Conservation (phyloP, 2,329 filamentous ascomycete species). For the Hawksworthiomyces lignivorus region DNA sequence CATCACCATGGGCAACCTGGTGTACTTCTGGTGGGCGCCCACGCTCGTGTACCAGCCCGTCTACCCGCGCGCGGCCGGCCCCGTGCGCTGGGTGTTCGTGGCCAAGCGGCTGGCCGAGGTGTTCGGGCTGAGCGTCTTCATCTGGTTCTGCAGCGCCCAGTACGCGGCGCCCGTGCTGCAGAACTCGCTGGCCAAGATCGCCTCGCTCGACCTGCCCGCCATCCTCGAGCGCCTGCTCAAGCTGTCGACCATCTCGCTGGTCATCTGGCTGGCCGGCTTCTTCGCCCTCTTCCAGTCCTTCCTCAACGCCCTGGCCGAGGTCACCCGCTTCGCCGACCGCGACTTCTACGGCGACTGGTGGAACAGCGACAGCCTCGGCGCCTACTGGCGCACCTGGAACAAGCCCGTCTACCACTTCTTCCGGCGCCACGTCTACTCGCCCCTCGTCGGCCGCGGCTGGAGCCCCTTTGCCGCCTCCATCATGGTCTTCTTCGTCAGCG, state of each 20-base stretch:
- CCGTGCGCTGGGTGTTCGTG: constrained; percentile 81
- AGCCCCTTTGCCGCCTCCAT: constrained; percentile 62
- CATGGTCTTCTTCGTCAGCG: constrained; percentile 81
- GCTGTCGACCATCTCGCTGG: constrained; percentile 85
- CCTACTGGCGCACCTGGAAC: constrained; percentile 96
- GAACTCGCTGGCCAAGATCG: constrained; percentile 85
- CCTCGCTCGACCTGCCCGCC: constrained; percentile 67
- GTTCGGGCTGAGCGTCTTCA: constrained; percentile 71
- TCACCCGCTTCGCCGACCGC: constrained; percentile 83
- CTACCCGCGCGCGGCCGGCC: constrained; percentile 71
- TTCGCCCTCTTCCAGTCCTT: constrained; percentile 93
- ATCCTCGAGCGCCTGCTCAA: constrained; percentile 90
- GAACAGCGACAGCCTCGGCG: constrained; percentile 80
- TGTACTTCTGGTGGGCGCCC: constrained; percentile 97
- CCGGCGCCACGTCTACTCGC: constrained; percentile 86
- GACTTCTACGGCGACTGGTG: constrained; percentile 98
- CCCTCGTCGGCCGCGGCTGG: constrained; percentile 78
- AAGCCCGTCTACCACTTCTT: constrained; percentile 97
- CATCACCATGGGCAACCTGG: constrained; percentile 78
- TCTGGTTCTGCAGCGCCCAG: constrained; percentile 92
- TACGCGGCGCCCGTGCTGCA: constrained; percentile 84
- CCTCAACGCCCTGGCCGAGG: constrained; percentile 83
- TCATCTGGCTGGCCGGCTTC: constrained; percentile 97
- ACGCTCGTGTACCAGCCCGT: constrained; percentile 95
- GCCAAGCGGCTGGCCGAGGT: constrained; percentile 74